Evolutionary conservation across 805 yeast genomes (phyloP).

Genomic region (Yamadazyma kitorensis): DNA sequence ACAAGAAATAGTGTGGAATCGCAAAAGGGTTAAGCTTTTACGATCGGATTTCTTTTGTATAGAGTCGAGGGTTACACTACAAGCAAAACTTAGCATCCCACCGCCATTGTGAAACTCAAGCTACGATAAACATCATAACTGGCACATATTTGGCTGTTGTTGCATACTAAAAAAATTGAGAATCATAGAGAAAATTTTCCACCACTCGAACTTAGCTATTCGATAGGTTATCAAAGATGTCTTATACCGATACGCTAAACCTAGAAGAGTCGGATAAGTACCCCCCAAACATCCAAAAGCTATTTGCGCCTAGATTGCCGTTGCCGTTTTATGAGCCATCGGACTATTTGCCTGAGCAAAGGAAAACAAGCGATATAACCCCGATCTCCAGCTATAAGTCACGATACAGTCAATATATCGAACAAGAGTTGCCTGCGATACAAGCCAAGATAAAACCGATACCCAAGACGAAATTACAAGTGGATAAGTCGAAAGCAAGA

Average conservation of each 20-base stretch:
- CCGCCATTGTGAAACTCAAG: too few relatives aligned
- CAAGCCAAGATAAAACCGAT: slow-evolving; percentile 1
- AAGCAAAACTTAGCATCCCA: too few relatives aligned
- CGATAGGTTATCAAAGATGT: too few relatives aligned
- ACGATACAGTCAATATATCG: not conserved
- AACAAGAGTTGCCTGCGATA: slow-evolving; percentile 3
- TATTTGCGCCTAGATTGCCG: slow-evolving; percentile 59
- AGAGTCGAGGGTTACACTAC: too few relatives aligned
- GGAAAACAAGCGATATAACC: slow-evolving; percentile 39
- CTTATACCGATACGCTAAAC: slow-evolving; percentile 1
- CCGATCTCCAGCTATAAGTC: slow-evolving; percentile 5
- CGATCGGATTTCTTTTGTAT: too few relatives aligned
- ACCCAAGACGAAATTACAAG: slow-evolving; percentile 5
- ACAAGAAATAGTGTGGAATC: too few relatives aligned
- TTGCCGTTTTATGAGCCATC: slow-evolving; percentile 45
- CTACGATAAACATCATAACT: too few relatives aligned
- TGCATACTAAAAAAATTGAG: too few relatives aligned
- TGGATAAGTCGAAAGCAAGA: slow-evolving; percentile 4
- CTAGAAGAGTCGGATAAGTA: slow-evolving; percentile 25
- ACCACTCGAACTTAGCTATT: too few relatives aligned
- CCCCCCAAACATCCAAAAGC: slow-evolving; percentile 44
- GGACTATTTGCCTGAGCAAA: slow-evolving; percentile 47
- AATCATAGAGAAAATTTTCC: too few relatives aligned
- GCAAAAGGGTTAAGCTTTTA: too few relatives aligned
- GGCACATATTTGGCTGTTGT: too few relatives aligned